These are phyloP conservation scores for Phoma sp. DNA, from an alignment of 2,329 filamentous ascomycete genomes.

Conservation along the genomic window DNA sequence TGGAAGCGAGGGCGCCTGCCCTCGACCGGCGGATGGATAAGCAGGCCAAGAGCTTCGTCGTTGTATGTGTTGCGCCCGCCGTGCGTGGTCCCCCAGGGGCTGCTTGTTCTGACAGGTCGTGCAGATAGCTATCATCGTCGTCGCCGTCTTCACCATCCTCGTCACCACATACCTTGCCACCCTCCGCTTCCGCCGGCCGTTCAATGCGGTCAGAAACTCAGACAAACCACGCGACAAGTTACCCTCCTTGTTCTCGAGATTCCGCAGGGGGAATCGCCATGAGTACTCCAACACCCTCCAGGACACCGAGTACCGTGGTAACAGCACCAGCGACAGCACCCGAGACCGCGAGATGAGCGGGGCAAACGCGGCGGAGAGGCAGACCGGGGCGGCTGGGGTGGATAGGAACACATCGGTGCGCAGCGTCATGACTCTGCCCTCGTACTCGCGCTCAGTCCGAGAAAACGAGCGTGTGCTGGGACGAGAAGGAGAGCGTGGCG, in stretches of 20 bases:
- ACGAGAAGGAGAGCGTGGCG: constrained; percentile 87
- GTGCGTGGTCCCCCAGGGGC: neutral
- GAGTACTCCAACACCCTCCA: constrained; percentile 45
- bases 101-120: constrained; percentile 17
- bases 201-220: constrained; percentile 11
- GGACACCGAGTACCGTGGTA: constrained; percentile 37
- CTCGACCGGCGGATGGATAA: constrained; percentile 32
- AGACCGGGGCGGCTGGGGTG: constrained; percentile 54
- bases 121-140: constrained; percentile 38
- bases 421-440: constrained; percentile 91
- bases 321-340: constrained; percentile 25
- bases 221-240: constrained; percentile 31
- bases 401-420: constrained; percentile 86
- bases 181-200: constrained; percentile 29
- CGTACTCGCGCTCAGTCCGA: constrained; percentile 75
- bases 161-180: constrained; percentile 40
- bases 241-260: constrained; percentile 38
- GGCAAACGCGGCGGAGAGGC: constrained; percentile 35
- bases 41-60: constrained; percentile 31
- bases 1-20: constrained; percentile 26
- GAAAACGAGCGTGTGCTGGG: constrained; percentile 83
- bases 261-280: constrained; percentile 34
- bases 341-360: constrained; percentile 40
- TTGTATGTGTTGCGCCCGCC: constrained; percentile 30
- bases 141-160: constrained; percentile 41